phyloP scores from a whole-genome alignment of 495 filamentous ascomycete genomes.

The Xylaria longipes region DNA sequence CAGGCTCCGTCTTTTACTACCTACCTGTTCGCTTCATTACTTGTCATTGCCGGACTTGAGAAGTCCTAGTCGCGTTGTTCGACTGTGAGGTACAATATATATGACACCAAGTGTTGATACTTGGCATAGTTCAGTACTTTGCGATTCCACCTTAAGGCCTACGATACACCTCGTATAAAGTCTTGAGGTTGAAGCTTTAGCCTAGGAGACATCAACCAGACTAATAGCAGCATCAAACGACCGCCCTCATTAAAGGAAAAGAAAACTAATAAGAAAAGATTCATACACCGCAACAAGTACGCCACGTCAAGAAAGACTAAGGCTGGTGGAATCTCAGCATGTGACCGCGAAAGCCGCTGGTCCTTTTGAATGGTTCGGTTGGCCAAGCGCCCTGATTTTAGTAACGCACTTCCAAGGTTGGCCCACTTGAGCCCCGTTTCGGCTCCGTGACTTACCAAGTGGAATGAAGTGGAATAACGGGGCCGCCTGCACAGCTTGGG shows the following conservation, averaged over 20 bases:
- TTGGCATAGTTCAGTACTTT: not conserved
- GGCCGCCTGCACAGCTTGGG: no score
- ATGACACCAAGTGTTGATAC: not conserved
- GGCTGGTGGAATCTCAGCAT: not conserved
- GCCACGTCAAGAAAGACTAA: not conserved
- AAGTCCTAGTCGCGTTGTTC: not conserved
- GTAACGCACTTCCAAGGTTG: no score
- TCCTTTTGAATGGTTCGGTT: no score
- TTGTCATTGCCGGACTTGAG: not conserved
- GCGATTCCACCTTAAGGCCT: not conserved
- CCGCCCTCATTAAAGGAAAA: not conserved
- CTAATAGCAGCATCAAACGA: not conserved
- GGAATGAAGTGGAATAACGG: no score
- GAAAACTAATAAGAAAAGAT: not conserved
- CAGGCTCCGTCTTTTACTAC: not conserved
- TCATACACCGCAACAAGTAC: not conserved
- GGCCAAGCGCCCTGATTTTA: no score
- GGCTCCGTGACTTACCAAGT: no score
- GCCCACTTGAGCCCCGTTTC: no score
- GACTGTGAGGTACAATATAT: not conserved
- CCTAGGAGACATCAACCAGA: not conserved
- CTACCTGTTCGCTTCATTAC: not conserved
- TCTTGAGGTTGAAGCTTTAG: not conserved
- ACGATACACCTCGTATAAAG: not conserved
- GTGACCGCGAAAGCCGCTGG: not conserved